phyloP scores from a whole-genome alignment of 768 basidiomycete species.

The Chlorophyllum brunneum region DNA sequence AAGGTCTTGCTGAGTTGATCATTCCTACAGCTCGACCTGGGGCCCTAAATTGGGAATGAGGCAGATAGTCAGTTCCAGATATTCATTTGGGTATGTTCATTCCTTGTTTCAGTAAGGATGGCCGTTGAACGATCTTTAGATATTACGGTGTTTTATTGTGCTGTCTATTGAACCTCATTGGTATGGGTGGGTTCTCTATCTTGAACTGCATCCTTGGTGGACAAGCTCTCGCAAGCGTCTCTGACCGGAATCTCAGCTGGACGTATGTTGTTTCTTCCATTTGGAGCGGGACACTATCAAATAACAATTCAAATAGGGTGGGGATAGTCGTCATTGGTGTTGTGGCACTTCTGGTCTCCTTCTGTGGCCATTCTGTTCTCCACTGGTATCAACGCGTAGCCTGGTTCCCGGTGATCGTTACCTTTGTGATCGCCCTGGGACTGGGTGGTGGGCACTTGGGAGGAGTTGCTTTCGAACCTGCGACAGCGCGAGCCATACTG shows the following conservation, averaged over 20 bases:
- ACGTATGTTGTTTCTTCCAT: constrained; percentile 19
- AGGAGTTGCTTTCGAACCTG: constrained; percentile 45
- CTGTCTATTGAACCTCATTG: constrained; percentile 48
- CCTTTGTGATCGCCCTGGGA: constrained; percentile 67
- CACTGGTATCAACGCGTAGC: constrained; percentile 67
- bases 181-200: constrained; percentile 55
- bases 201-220: constrained; percentile 63
- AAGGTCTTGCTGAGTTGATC: not conserved
- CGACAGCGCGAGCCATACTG: constrained; percentile 50
- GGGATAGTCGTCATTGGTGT: constrained; percentile 78
- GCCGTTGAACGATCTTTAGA: constrained; percentile 10
- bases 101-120: constrained; percentile 1
- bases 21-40: constrained; percentile 48
- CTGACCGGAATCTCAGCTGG: constrained; percentile 26
- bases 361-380: constrained; percentile 49
- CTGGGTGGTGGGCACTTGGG: constrained; percentile 71
- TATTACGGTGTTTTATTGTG: constrained; percentile 49
- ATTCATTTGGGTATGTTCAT: constrained; percentile 31
- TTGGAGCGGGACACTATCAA: not conserved
- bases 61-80: constrained; percentile 72
- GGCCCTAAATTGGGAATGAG: constrained; percentile 84
- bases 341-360: constrained; percentile 63
- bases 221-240: constrained; percentile 29
- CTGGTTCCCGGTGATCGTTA: constrained; percentile 77
- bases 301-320: constrained; percentile 39